Conservation (phyloP, 108 stramenopile species). For the Nannochloropsis granulata region DNA sequence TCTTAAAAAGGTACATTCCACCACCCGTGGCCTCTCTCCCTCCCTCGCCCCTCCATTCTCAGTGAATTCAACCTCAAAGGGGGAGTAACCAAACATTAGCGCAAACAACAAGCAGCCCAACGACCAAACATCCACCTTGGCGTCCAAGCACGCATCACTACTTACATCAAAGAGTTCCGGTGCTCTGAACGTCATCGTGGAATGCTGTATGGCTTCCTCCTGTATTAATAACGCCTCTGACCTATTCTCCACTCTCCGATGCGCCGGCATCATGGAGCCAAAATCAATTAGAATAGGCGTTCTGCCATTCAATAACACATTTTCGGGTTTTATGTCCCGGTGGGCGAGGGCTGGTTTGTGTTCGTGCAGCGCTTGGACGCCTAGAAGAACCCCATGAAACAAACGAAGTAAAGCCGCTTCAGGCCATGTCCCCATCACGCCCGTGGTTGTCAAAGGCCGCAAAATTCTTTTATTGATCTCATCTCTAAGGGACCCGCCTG, state of each 20-base stretch:
- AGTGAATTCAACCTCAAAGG: conserved; percentile 34
- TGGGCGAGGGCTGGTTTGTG: conserved; percentile 16
- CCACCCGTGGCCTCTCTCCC: conserved; percentile 2
- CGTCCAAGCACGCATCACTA: conserved; percentile 18
- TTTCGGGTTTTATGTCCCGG: conserved; percentile 52
- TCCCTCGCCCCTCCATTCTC: background rate
- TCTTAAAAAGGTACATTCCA: conserved; percentile 25
- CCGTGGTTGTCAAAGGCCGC: background rate
- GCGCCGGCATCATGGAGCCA: conserved; percentile 11
- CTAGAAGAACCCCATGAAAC: conserved; percentile 14
- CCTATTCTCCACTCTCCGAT: conserved; percentile 1
- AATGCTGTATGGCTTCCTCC: conserved; percentile 32
- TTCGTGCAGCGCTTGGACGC: conserved; percentile 16
- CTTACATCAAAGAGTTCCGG: conserved; percentile 39
- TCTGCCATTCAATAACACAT: conserved; percentile 35
- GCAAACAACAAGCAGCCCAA: conserved; percentile 32
- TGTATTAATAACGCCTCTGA: conserved; percentile 28
- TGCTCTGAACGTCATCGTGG: conserved; percentile 27
- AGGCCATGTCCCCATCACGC: background rate
- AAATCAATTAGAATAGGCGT: conserved; percentile 31
- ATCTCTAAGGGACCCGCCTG: conserved; percentile 17
- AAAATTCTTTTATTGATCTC: conserved; percentile 11
- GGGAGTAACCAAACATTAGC: conserved; percentile 25
- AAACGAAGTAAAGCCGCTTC: background rate
- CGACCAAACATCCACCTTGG: conserved; percentile 30